Percentiles rank a stretch among this genome's conserved stretches.
These are phyloP conservation scores for Citrullus colocynthis DNA, from an alignment of 306 rosid species.

Conservation along the genomic window DNA sequence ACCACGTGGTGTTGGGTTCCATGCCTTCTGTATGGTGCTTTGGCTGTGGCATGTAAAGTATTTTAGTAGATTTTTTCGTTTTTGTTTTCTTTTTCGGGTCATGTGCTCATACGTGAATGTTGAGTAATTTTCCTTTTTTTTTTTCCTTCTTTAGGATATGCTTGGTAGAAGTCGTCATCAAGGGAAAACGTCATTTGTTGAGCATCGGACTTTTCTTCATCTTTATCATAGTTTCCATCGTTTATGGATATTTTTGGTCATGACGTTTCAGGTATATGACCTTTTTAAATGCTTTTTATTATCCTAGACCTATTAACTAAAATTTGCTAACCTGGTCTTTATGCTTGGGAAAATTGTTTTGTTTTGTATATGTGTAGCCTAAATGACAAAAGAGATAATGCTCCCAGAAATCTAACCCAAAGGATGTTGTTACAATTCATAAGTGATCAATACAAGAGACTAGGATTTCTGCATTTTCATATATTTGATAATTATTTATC, in stretches of 20 bases:
- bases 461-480: neutral
- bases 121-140: neutral
- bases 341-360: neutral
- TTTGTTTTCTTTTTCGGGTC: neutral
- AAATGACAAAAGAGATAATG: too few relatives aligned
- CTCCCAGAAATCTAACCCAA: too few relatives aligned
- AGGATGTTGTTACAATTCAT: too few relatives aligned
- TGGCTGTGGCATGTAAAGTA: neutral
- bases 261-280: constrained; percentile 90
- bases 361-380: neutral
- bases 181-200: constrained; percentile 97
- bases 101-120: neutral
- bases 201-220: constrained; percentile 90
- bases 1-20: neutral
- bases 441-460: too few relatives aligned
- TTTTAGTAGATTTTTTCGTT: neutral
- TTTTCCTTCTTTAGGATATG: constrained; percentile 31
- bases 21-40: neutral
- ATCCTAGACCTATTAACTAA: neutral
- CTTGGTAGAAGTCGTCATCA: constrained; percentile 40
- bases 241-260: constrained; percentile 83
- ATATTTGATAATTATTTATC: neutral
- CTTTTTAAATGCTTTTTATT: neutral
- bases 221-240: constrained; percentile 92
- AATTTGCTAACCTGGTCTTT: neutral